These are phyloP conservation scores for Suillus discolor DNA, from an alignment of 768 basidiomycete genomes.

Conservation along the genomic window DNA sequence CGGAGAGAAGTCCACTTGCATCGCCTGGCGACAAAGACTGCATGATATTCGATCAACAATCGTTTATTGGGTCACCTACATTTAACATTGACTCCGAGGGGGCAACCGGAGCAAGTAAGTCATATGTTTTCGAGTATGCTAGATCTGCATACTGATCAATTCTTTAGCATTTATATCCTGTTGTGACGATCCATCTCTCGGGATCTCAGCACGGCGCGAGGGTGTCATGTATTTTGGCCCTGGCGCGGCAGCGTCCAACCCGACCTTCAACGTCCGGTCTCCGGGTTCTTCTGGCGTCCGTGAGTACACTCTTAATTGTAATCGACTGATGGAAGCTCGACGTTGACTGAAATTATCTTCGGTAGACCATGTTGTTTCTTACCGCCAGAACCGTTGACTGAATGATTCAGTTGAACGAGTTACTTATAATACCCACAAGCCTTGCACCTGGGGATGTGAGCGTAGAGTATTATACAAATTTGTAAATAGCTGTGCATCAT, in stretches of 20 bases:
- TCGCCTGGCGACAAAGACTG: neutral
- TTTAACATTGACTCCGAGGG: constrained; percentile 1
- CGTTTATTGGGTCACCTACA: neutral
- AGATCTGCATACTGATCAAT: neutral
- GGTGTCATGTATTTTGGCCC: neutral
- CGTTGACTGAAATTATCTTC: neutral
- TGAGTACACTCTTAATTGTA: neutral
- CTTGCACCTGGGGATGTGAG: neutral
- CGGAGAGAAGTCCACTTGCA: neutral
- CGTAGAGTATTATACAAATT: neutral
- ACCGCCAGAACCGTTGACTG: constrained; percentile 47
- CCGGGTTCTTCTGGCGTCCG: neutral
- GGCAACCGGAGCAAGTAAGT: neutral
- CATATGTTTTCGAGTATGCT: too few relatives aligned
- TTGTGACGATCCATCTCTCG: neutral
- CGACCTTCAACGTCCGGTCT: neutral
- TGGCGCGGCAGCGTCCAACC: neutral
- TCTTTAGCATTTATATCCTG: neutral
- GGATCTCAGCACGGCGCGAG: neutral
- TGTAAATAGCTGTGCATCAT: too few relatives aligned
- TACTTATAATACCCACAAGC: neutral
- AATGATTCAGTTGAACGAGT: neutral
- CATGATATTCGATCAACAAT: neutral
- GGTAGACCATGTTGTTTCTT: constrained; percentile 20
- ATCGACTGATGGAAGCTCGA: neutral